These are phyloP conservation scores for Globisporangium nunn DNA, from an alignment of 352 stramenopile species.

Conservation along the genomic window DNA sequence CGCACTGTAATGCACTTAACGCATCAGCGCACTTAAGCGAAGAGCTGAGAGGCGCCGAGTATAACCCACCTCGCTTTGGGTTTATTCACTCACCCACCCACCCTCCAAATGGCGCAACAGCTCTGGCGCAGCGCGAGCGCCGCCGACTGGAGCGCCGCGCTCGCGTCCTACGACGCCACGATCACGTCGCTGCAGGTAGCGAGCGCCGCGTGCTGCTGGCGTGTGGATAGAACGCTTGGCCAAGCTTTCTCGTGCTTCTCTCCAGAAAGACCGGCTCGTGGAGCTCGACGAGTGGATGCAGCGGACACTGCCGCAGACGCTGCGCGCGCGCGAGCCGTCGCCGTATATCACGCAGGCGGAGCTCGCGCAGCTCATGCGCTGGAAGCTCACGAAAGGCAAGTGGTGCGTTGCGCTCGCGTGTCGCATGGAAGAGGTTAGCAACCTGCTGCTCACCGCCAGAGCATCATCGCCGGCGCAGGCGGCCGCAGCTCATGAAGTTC, in stretches of 20 bases:
- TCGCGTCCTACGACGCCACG: conserved; percentile 31
- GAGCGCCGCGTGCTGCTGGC: not conserved
- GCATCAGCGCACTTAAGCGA: no score
- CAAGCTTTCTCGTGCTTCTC: not conserved
- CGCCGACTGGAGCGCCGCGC: conserved; percentile 28
- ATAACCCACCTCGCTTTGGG: no score
- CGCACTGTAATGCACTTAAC: no score
- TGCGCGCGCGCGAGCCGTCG: conserved; percentile 38
- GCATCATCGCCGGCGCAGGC: conserved; percentile 19
- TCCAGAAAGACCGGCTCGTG: conserved; percentile 48
- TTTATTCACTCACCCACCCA: no score
- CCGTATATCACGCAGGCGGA: conserved; percentile 48
- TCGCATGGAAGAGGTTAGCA: not conserved
- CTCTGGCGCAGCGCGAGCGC: conserved; percentile 22
- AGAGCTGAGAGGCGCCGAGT: no score
- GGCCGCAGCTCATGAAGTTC: conserved; percentile 72
- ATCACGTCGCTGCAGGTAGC: conserved; percentile 32
- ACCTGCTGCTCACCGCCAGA: not conserved
- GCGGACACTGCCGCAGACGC: conserved; percentile 23
- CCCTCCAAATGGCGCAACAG: conserved; percentile 2
- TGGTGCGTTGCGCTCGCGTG: conserved; percentile 27
- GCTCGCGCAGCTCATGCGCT: conserved; percentile 64
- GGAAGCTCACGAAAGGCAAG: conserved; percentile 84
- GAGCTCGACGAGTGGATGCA: conserved; percentile 59
- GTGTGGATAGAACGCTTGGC: no score